phyloP scores from a whole-genome alignment of 169 alveolate species.

The Blepharisma undulans region DNA sequence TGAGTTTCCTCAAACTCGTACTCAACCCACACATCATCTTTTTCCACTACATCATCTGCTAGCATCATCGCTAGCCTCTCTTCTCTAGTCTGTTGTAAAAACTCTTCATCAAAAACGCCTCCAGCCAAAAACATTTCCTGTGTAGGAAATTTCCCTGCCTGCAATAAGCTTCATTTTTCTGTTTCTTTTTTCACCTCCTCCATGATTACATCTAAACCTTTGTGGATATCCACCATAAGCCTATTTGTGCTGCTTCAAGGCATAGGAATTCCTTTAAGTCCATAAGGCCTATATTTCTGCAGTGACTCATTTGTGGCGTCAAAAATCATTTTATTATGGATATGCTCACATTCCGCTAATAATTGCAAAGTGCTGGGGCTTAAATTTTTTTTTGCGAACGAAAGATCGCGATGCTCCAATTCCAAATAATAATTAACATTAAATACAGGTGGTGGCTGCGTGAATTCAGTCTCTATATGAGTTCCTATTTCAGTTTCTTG shows the following conservation, averaged over 20 bases:
- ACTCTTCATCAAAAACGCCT: slow-evolving; percentile 46
- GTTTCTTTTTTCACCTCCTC: neutral
- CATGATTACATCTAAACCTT: neutral
- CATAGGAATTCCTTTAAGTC: slow-evolving; percentile 71
- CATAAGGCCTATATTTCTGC: slow-evolving; percentile 69
- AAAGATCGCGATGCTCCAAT: neutral
- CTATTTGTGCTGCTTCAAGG: slow-evolving; percentile 53
- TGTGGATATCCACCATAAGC: neutral
- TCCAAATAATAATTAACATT: neutral
- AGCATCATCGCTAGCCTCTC: slow-evolving; percentile 61
- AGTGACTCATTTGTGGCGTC: slow-evolving; percentile 77
- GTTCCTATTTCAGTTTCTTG: slow-evolving; percentile 12
- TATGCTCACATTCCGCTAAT: slow-evolving; percentile 62
- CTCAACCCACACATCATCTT: slow-evolving; percentile 55
- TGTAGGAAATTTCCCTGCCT: slow-evolving; percentile 14
- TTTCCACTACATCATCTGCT: slow-evolving; percentile 52
- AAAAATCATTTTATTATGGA: slow-evolving; percentile 75
- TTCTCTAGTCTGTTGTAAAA: slow-evolving; percentile 60
- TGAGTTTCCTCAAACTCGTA: slow-evolving; percentile 66
- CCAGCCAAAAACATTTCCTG: neutral
- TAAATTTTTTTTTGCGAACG: no score
- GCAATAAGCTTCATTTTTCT: no score
- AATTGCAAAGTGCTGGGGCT: slow-evolving; percentile 5
- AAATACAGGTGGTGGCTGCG: neutral
- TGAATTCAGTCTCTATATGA: neutral